Evolutionary conservation across 139 green algal genomes (phyloP), one percentile per base, ranked within the genome.

Genomic region (Pleodorina starrii): DNA sequence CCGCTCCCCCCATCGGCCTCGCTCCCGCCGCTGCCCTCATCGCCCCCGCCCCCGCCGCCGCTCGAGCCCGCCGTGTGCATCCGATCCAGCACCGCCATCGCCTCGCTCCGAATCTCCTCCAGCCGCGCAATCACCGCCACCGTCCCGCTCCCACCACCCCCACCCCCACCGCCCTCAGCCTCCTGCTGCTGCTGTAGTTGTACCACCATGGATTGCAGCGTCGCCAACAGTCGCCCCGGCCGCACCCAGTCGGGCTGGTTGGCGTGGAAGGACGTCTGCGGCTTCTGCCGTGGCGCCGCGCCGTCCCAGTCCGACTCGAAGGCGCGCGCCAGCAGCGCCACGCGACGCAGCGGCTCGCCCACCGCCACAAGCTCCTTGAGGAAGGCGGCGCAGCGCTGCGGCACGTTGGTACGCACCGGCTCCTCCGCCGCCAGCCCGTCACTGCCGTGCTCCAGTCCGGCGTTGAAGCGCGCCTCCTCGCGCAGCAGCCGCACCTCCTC

Each of bases 331-430:
- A 95, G 46, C 74, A 95, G 89, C 17, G 32, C 90, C 17, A 92
- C 36, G 4, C 92, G 73, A 69, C 76, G 71, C 0, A 87, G 3
- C 1, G 78, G 54, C 21, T 93, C 90, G 1, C 54, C 60, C 0
- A 94, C 90, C 1, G 66, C 38, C n/a, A 95, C 36, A 23, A 95
- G 76, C 85, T 94, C 84, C 71, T 94, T 94, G n/a, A 95, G n/a
- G 71, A 95, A 95, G 1, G 92, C 83, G 5, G 89, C 87, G 75
- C 87, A 93, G 51, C 91, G 85, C 16, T 91, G 90, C 5, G 93
- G 93, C 48, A 95, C 83, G 72, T 95, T 95, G 29, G 69, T 44
- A 32, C 93, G 89, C 21, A 91, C 72, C 25, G 66, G 83, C 48
- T 88, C 83, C 43, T 29, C 3, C 5, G 81, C 12, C 10, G 1